phyloP scores from a whole-genome alignment of 1,284 basidiomycete genomes.

The Athelia sp. region DNA sequence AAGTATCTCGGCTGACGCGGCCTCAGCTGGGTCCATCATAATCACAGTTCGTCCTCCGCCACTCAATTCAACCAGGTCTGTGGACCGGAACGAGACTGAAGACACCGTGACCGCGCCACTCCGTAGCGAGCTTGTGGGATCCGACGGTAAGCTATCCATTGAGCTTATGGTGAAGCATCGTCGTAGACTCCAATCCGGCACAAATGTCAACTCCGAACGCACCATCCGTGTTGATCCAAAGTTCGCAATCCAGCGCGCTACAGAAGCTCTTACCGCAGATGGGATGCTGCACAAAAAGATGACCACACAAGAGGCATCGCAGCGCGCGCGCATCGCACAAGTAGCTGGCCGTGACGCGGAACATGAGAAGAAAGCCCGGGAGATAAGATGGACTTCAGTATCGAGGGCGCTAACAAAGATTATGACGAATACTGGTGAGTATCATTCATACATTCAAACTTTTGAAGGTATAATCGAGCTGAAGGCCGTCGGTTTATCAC shows the following conservation, averaged over 20 bases:
- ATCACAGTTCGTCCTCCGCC: background rate
- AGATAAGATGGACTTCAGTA: background rate
- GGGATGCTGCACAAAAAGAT: background rate
- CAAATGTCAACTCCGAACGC: background rate
- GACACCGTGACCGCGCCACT: background rate
- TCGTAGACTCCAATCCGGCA: background rate
- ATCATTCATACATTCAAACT: background rate
- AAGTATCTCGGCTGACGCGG: background rate
- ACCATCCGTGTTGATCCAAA: background rate
- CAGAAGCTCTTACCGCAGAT: background rate
- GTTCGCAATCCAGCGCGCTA: background rate
- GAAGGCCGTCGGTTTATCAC: background rate
- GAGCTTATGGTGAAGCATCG: background rate
- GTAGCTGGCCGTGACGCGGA: background rate
- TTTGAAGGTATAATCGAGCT: background rate
- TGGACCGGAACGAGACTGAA: background rate
- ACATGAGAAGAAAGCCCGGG: background rate
- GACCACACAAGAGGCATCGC: background rate
- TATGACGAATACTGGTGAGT: background rate
- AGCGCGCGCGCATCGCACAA: background rate
- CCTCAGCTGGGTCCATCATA: background rate
- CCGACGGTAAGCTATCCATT: background rate
- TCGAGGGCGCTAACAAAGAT: background rate
- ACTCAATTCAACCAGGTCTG: background rate
- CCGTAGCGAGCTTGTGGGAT: background rate